A percentile compares a stretch with the other conserved stretches of the same genome.
Evolutionary conservation across 2,329 filamentous ascomycete genomes (phyloP).

Genomic region (Fusarium multiceps): DNA sequence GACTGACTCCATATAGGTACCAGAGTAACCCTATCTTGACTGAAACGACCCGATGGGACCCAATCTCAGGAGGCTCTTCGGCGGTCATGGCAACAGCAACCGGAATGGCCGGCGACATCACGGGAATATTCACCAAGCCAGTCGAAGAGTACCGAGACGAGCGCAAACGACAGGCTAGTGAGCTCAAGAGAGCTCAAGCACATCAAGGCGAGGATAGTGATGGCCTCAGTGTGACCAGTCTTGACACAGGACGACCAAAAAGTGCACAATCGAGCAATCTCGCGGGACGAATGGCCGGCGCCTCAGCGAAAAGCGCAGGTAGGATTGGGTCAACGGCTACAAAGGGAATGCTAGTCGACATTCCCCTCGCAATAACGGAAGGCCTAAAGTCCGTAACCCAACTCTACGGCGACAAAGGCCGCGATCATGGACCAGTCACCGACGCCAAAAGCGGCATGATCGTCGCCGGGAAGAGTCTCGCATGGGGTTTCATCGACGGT

Average conservation of each 20-base stretch:
- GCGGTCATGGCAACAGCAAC: background rate
- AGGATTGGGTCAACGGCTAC: background rate
- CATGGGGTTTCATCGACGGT: background rate
- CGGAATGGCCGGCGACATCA: background rate
- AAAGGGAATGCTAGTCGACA: slow-evolving; percentile 7
- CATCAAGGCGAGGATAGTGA: background rate
- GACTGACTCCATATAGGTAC: background rate
- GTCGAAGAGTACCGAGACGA: slow-evolving; percentile 2
- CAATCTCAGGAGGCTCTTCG: background rate
- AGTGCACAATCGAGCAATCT: background rate
- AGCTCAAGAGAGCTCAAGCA: background rate
- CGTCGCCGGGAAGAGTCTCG: background rate
- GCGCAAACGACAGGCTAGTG: background rate
- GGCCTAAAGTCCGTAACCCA: background rate
- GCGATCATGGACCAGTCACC: background rate
- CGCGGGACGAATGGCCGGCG: background rate
- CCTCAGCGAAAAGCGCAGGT: slow-evolving; percentile 12
- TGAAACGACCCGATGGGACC: background rate
- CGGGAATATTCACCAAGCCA: background rate
- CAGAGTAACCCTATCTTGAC: background rate
- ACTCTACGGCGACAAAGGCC: background rate
- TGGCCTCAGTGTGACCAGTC: background rate
- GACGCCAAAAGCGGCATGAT: background rate
- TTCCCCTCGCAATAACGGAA: slow-evolving; percentile 6
- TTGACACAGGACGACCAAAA: background rate